Percentiles rank a stretch among this genome's conserved stretches.
phyloP scores from a whole-genome alignment of 495 filamentous ascomycete species.

The Penicillium chermesinum region DNA sequence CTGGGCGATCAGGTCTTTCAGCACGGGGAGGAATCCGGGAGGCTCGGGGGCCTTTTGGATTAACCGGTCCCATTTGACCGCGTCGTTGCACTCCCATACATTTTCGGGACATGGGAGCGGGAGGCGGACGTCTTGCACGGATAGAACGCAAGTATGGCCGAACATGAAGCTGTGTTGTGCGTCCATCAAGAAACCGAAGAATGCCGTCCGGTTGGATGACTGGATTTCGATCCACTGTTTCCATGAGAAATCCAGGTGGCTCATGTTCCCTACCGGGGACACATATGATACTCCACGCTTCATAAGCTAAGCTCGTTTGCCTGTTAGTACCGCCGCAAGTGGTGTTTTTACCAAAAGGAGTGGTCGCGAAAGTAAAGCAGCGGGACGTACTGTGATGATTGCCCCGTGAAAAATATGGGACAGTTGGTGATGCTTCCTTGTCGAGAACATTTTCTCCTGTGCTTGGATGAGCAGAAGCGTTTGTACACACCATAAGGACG shows the following conservation, averaged over 20 bases:
- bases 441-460: neutral
- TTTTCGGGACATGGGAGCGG: neutral
- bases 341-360: no score
- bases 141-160: neutral
- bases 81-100: neutral
- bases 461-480: neutral
- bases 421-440: neutral
- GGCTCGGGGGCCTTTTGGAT: neutral
- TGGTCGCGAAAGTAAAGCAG: no score
- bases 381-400: neutral
- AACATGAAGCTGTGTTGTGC: conserved; percentile 3
- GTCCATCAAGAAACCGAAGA: conserved; percentile 1
- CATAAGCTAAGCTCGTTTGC: neutral
- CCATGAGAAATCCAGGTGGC: neutral
- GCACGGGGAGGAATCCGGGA: neutral
- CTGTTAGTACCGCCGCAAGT: neutral
- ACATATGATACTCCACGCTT: neutral
- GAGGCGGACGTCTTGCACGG: neutral
- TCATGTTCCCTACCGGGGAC: neutral
- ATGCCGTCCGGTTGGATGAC: neutral
- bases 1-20: neutral
- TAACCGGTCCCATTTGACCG: neutral
- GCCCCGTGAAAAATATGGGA: neutral
- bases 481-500: neutral
- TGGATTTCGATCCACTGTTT: neutral